Percentiles rank a stretch among this genome's conserved stretches.
Evolutionary conservation across 1,139 yeast species (phyloP).

Genomic region (Saccharomyces pastorianus): DNA sequence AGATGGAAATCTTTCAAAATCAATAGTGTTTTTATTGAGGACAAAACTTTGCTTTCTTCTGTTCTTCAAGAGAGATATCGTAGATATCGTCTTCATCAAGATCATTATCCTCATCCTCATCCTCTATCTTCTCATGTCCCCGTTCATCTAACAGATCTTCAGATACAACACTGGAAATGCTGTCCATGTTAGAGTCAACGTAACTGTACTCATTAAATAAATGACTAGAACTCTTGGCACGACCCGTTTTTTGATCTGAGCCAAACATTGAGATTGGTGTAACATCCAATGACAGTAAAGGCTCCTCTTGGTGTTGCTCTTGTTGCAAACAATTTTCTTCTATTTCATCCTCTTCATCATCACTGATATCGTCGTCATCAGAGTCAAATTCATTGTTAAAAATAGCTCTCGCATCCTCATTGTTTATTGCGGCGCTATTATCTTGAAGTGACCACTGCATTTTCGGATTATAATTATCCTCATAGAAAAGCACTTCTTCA

Average conservation of each 20-base stretch:
- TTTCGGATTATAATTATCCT: slow-evolving; percentile 33
- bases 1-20: slow-evolving; percentile 6
- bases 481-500: slow-evolving; percentile 13
- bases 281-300: background rate
- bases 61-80: slow-evolving; percentile 20
- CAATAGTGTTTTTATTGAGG: slow-evolving; percentile 6
- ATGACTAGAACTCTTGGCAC: slow-evolving; percentile 32
- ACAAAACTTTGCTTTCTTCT: slow-evolving; percentile 20
- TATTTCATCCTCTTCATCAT: slow-evolving; percentile 34
- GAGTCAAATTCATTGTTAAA: slow-evolving; percentile 41
- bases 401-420: slow-evolving; percentile 32
- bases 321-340: slow-evolving; percentile 1
- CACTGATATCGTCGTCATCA: slow-evolving; percentile 28
- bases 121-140: slow-evolving; percentile 5
- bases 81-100: slow-evolving; percentile 17
- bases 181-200: slow-evolving; percentile 30
- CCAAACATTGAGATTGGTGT: background rate
- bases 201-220: slow-evolving; percentile 35
- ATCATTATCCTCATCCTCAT: slow-evolving; percentile 13
- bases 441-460: slow-evolving; percentile 33
- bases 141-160: background rate
- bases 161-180: background rate
- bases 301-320: background rate
- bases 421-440: slow-evolving; percentile 27
- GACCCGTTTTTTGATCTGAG: background rate